Base-by-base conservation (phyloP, 2,329 filamentous ascomycete species). In the Dothiorella sarmentorum region DNA sequence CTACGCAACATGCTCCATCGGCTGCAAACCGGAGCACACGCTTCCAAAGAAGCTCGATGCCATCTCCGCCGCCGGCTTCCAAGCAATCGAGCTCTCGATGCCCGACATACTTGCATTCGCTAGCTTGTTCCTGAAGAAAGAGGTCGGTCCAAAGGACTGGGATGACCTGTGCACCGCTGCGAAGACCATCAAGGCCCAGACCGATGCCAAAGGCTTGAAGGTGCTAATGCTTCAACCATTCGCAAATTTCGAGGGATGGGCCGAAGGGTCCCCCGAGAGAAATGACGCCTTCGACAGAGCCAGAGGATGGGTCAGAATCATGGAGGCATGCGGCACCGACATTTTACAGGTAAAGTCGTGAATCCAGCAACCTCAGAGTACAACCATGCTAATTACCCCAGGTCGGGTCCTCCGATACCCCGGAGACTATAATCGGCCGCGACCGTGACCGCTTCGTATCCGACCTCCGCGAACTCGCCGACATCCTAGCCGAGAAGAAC, bases 211-310 rank as follows among this genome's bases (percentile, higher is more conserved):
- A 31, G 71, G 74, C 0, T 72, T 91, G 1, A 75, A 79, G 33
- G 80, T 91, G 58, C 79, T 91, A 69, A 87, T 91, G 76, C 72
- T 91, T 5, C 88, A 92, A 66, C 88, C 88, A 0, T 91, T 92
- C 65, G 76, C 84, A 15, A 89, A 91, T 65, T 91, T 90, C 60
- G 88, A 92, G 65, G 89, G 88, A 1, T 92, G 88, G 88, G 74
- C 79, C 0, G 75, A 77, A 38, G 83, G 77, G 0, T 83, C 81
- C 1, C 65, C 74, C 0, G 81, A 87, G 68, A 76, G 86, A 3
- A 72, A 82, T 4, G 82, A 87, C 53, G 87, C 85, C 0, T 88
- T 88, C 62, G 72, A 75, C 0, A 78, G 85, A 22, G 87, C 85
- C 0, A 73, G 70, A 6, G 86, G 86, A 0, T 92, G 88, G 88